A percentile compares a stretch with the other conserved stretches of the same genome.
Conservation (phyloP, 2,329 filamentous ascomycete genomes). For the Dactylellina sp. region DNA sequence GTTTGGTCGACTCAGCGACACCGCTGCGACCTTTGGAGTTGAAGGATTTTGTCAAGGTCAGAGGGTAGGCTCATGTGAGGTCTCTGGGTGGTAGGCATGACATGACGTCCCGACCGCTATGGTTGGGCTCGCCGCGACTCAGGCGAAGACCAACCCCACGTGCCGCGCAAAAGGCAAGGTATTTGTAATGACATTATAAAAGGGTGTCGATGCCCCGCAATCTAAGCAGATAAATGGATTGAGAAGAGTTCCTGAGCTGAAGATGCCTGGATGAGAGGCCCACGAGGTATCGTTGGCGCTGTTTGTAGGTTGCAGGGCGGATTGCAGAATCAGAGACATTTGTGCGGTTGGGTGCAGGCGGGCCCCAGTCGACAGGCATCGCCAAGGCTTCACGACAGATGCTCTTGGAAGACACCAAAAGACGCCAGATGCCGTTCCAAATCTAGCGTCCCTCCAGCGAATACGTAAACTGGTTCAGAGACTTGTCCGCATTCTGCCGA, state of each 20-base stretch:
- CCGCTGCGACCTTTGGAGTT: slow-evolving; percentile 1
- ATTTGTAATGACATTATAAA: slow-evolving; percentile 48
- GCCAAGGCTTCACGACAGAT: slow-evolving; percentile 31
- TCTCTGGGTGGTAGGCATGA: slow-evolving; percentile 35
- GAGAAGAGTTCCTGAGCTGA: slow-evolving; percentile 16
- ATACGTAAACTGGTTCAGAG: neutral
- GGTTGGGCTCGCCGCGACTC: slow-evolving; percentile 17
- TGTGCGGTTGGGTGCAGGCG: slow-evolving; percentile 19
- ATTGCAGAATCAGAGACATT: slow-evolving; percentile 33
- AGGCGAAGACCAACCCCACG: slow-evolving; percentile 30
- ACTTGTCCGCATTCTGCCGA: neutral
- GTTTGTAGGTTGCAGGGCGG: neutral
- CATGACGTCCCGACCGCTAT: slow-evolving; percentile 28
- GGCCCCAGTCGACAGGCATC: slow-evolving; percentile 4
- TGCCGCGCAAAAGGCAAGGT: slow-evolving; percentile 34
- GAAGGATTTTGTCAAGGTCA: slow-evolving; percentile 50
- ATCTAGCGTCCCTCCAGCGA: neutral
- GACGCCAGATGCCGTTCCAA: neutral
- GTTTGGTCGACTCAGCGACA: too few species aligned
- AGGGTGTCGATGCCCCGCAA: slow-evolving; percentile 35
- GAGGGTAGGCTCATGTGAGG: slow-evolving; percentile 55
- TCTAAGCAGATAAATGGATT: slow-evolving; percentile 12
- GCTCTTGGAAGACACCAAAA: neutral
- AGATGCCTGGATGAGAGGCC: neutral
- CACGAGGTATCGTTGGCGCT: slow-evolving; percentile 8